Evolutionary conservation across 345 rosid species (phyloP).

Genomic region (Boechera divaricarpa): DNA sequence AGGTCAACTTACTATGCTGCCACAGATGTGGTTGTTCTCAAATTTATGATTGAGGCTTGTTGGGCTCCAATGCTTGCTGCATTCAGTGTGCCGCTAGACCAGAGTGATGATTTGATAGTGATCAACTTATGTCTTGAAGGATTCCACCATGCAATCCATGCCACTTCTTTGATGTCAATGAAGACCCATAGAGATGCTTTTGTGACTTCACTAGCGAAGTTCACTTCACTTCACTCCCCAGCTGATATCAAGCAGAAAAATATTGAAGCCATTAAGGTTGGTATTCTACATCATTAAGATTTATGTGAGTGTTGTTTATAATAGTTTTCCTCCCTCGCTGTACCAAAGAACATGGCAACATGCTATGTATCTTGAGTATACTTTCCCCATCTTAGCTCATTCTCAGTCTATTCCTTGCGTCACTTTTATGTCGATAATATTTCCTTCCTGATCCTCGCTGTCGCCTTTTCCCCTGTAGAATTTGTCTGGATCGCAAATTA

Average conservation of each 20-base stretch:
- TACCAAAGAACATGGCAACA: slow-evolving; percentile 1
- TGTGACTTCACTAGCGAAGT: slow-evolving; percentile 88
- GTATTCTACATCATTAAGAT: slow-evolving; percentile 23
- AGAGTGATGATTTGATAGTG: slow-evolving; percentile 80
- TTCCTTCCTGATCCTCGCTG: slow-evolving; percentile 22
- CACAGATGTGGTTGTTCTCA: slow-evolving; percentile 72
- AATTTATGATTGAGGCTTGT: slow-evolving; percentile 95
- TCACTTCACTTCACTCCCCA: slow-evolving; percentile 87
- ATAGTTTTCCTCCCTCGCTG: not conserved
- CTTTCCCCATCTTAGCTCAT: slow-evolving; percentile 6
- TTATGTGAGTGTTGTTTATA: slow-evolving; percentile 7
- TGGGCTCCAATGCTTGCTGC: slow-evolving; percentile 98
- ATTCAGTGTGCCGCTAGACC: slow-evolving; percentile 86
- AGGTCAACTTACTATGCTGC: slow-evolving; percentile 80
- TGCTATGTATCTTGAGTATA: slow-evolving; percentile 25
- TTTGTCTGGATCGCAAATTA: slow-evolving; percentile 14
- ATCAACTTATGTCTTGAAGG: slow-evolving; percentile 79
- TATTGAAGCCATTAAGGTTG: slow-evolving; percentile 88
- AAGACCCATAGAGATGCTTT: slow-evolving; percentile 96
- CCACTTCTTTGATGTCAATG: slow-evolving; percentile 88
- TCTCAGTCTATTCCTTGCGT: slow-evolving; percentile 27
- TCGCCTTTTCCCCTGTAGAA: not conserved
- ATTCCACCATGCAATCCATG: slow-evolving; percentile 80
- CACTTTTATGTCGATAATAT: slow-evolving; percentile 16
- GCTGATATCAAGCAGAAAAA: slow-evolving; percentile 90